Conservation (phyloP, 768 basidiomycete genomes). For the Boletus insuetus region DNA sequence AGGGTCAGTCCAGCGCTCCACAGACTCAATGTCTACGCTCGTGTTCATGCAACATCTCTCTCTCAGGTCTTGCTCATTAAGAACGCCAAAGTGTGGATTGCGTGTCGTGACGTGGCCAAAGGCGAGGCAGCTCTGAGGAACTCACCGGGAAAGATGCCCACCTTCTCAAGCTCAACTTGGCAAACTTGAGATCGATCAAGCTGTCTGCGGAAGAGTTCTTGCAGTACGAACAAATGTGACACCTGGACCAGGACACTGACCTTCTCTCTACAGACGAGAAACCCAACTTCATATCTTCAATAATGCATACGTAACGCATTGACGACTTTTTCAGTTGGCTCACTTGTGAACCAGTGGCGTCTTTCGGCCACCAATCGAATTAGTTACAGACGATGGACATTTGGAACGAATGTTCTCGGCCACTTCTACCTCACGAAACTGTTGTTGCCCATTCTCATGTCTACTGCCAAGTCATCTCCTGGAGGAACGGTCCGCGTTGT, state of each 20-base stretch:
- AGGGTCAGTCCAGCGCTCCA: neutral
- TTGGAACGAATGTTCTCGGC: constrained; percentile 11
- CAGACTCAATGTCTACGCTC: too few relatives aligned
- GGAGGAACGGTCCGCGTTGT: constrained; percentile 32
- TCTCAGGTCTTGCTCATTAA: constrained; percentile 8
- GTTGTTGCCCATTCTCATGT: constrained; percentile 12
- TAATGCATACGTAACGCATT: constrained; percentile 1
- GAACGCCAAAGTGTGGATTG: constrained; percentile 44
- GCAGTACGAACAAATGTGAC: constrained; percentile 19
- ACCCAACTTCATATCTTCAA: constrained; percentile 10
- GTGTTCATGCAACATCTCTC: neutral
- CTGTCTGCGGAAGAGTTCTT: constrained; percentile 30
- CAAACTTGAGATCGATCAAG: constrained; percentile 32
- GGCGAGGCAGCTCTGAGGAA: constrained; percentile 38
- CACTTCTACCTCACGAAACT: constrained; percentile 11
- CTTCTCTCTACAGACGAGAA: constrained; percentile 1
- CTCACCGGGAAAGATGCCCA: constrained; percentile 31
- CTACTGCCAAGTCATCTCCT: constrained; percentile 22
- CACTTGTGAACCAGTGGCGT: neutral
- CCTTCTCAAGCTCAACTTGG: constrained; percentile 33
- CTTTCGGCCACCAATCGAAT: neutral
- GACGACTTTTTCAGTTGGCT: neutral
- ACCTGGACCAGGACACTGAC: constrained; percentile 24
- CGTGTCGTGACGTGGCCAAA: constrained; percentile 39
- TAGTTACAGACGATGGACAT: constrained; percentile 7